Conservation (phyloP, 352 stramenopile genomes). For the Phytopythium montanum region DNA sequence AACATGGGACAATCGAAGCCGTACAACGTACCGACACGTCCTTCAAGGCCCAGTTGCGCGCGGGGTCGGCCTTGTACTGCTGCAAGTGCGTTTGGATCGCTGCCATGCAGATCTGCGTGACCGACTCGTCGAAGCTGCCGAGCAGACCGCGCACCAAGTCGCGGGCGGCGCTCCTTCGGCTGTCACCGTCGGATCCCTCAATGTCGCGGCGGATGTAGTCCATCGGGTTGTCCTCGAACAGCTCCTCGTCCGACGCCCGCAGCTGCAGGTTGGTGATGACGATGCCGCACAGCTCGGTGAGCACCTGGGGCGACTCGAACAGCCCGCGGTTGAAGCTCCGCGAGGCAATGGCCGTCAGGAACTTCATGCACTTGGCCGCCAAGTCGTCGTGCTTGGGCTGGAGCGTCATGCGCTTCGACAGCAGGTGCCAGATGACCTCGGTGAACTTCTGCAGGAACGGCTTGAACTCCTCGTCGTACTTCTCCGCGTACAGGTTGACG, state of each 20-base stretch:
- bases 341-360: conserved; percentile 94
- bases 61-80: conserved; percentile 86
- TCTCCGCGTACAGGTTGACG: conserved; percentile 96
- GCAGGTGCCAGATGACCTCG: conserved; percentile 76
- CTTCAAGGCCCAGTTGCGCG: conserved; percentile 93
- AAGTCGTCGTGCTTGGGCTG: conserved; percentile 94
- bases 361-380: conserved; percentile 96
- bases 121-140: conserved; percentile 91
- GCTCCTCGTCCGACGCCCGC: conserved; percentile 94
- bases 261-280: conserved; percentile 98
- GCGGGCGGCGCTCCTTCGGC: conserved; percentile 91
- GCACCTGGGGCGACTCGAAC: conserved; percentile 78
- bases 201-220: conserved; percentile 99
- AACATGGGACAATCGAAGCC: not conserved
- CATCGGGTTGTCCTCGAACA: conserved; percentile 98
- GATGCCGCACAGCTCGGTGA: conserved; percentile 94
- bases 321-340: conserved; percentile 93
- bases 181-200: conserved; percentile 97
- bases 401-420: conserved; percentile 68
- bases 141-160: conserved; percentile 96
- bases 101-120: conserved; percentile 92
- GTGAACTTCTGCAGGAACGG: conserved; percentile 95
- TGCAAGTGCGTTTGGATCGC: conserved; percentile 91
- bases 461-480: conserved; percentile 99
- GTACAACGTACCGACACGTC: conserved; percentile 89